Percentiles rank a stretch among this genome's conserved stretches.
phyloP scores from a whole-genome alignment of 164 flowering plant genomes.

The Buxus sempervirens region DNA sequence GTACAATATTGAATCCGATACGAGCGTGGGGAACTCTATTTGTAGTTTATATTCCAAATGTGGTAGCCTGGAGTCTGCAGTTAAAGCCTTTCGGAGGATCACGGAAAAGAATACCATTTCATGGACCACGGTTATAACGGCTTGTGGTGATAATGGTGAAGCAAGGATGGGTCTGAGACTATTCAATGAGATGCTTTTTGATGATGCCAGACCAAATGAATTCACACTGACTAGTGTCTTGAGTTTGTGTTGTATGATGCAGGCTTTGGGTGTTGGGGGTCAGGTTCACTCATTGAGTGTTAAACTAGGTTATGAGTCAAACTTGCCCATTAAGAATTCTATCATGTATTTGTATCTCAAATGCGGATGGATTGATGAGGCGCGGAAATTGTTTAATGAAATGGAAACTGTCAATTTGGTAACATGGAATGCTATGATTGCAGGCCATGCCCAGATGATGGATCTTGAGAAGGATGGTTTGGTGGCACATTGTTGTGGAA shows the following conservation, averaged over 20 bases:
- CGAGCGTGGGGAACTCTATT: conserved; percentile 64
- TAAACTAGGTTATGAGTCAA: conserved; percentile 49
- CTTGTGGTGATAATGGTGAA: conserved; percentile 65
- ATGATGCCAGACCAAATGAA: conserved; percentile 41
- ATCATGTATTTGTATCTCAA: conserved; percentile 78
- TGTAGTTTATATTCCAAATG: conserved; percentile 66
- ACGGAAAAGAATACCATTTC: conserved; percentile 69
- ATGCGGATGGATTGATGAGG: conserved; percentile 50
- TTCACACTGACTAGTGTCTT: conserved; percentile 55
- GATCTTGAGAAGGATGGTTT: conserved; percentile 34
- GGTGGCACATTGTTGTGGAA: conserved; percentile 45
- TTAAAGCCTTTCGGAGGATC: conserved; percentile 52
- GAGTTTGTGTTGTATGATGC: conserved; percentile 58
- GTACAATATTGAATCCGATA: conserved; percentile 46
- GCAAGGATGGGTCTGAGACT: conserved; percentile 37
- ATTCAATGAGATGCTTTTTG: conserved; percentile 54
- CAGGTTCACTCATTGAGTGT: conserved; percentile 63
- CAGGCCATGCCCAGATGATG: conserved; percentile 72
- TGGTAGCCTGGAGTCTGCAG: conserved; percentile 45
- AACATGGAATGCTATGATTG: conserved; percentile 84
- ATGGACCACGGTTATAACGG: conserved; percentile 72
- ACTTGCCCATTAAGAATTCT: conserved; percentile 47
- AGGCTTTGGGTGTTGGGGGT: conserved; percentile 42
- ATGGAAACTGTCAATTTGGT: conserved; percentile 49
- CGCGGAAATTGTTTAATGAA: conserved; percentile 49